Evolutionary conservation across 148 eudicot species (phyloP), one percentile per base, ranked within the genome.

Genomic region (Talinum fruticosum): DNA sequence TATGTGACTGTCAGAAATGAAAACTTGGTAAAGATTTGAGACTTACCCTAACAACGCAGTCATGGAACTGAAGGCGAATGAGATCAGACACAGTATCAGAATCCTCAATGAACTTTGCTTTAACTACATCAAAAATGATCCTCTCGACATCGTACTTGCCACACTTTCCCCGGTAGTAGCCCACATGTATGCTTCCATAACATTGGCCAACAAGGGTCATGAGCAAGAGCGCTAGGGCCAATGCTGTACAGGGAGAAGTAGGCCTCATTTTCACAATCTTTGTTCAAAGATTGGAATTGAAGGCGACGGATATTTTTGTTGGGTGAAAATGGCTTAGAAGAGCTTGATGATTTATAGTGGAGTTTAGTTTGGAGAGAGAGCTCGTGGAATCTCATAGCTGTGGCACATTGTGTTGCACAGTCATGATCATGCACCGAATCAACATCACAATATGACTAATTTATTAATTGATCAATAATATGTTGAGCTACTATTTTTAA

Each of bases 1-100:
- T 0, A 51, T 10, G 12, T 8, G 12, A 8, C 5, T 51, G 57
- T 5, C 23, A 4, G 23, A 16, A 18, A 18, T 51, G n/a, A 21
- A 51, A 51, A 51, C 0, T 1, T 41, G 14, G 47, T 4, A 10
- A 41, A 41, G 14, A 41, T 41, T 41, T 41, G 47, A 7, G 12
- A 66, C 85, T 81, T 75, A 90, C 91, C 49, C 82, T 87, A 30
- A 90, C 91, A 69, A 88, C 85, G 78, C 90, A 88, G 24, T 88
- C 94, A 75, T 90, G 91, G 66, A 87, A 87, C 36, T 88, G 87
- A 79, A 88, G 59, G 10, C 92, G 90, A 4, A 88, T 76, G 8
- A 90, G 88, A 47, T 82, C 87, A 4, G 88, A 87, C 0, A 79
- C 81, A 49, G 82, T 82, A 7, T 81, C 80, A 1, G 79, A 75